Evolutionary conservation across 164 flowering plant genomes (phyloP).

Genomic region (Vitis rupestris): DNA sequence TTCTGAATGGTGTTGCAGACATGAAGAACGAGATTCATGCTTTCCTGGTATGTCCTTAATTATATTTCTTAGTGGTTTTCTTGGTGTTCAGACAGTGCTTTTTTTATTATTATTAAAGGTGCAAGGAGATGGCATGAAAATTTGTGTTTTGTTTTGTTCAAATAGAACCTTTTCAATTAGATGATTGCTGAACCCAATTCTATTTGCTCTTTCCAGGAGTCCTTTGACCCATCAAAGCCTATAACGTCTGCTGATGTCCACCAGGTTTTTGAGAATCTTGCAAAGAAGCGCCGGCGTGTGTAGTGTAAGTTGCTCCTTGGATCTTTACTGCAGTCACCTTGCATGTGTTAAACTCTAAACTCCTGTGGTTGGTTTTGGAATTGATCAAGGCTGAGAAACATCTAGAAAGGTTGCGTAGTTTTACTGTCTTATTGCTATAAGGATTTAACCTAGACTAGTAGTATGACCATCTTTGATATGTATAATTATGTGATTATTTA

Average conservation of each 20-base stretch:
- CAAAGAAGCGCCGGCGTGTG: slow-evolving; percentile 70
- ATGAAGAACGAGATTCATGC: slow-evolving; percentile 70
- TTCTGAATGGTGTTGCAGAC: slow-evolving; percentile 86
- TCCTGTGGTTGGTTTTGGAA: neutral
- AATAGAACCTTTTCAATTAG: neutral
- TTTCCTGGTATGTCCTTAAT: slow-evolving; percentile 65
- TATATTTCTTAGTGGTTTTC: neutral
- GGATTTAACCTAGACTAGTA: neutral
- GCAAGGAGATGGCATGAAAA: neutral
- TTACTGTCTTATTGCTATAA: neutral
- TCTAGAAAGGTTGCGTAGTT: neutral
- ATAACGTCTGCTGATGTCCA: slow-evolving; percentile 78
- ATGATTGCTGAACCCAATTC: neutral
- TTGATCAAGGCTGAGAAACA: neutral
- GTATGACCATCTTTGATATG: slow-evolving; percentile 1
- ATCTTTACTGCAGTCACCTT: neutral
- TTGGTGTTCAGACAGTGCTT: neutral
- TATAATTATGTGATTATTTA: neutral
- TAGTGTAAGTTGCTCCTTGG: slow-evolving; percentile 22
- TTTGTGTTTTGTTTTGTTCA: neutral
- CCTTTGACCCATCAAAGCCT: slow-evolving; percentile 73
- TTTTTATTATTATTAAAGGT: neutral
- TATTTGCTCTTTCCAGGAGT: slow-evolving; percentile 45
- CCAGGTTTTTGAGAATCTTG: slow-evolving; percentile 88
- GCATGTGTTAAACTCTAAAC: neutral